Percentiles rank a stretch among this genome's conserved stretches.
phyloP scores from a whole-genome alignment of 371 early-diverging fungal species.

The Mucor sp. region DNA sequence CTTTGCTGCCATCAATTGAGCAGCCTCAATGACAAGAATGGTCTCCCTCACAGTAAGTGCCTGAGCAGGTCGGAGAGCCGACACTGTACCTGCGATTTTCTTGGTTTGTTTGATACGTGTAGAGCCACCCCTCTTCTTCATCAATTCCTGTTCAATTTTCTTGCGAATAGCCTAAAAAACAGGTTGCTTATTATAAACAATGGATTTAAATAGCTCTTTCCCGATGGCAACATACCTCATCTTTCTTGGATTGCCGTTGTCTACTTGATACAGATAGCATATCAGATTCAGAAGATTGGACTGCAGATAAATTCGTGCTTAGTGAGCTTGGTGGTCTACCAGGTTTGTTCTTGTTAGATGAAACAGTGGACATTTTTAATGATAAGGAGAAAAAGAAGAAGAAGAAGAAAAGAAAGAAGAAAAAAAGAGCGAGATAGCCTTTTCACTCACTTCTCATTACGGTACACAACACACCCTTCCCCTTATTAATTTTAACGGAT shows the following conservation, averaged over 20 bases:
- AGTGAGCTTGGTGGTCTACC: slow-evolving; percentile 11
- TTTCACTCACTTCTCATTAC: neutral
- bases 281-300: slow-evolving; percentile 18
- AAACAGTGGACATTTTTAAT: slow-evolving; percentile 18
- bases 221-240: slow-evolving; percentile 33
- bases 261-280: slow-evolving; percentile 34
- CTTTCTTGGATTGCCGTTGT: slow-evolving; percentile 49
- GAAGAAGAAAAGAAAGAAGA: neutral
- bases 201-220: neutral
- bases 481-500: neutral
- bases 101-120: slow-evolving; percentile 36
- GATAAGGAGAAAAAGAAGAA: slow-evolving; percentile 1
- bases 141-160: slow-evolving; percentile 76
- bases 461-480: neutral
- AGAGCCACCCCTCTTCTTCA: slow-evolving; percentile 58
- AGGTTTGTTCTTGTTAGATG: slow-evolving; percentile 23
- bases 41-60: slow-evolving; percentile 93
- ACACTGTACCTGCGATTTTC: slow-evolving; percentile 84
- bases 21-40: slow-evolving; percentile 89
- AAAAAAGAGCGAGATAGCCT: neutral
- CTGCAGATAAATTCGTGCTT: slow-evolving; percentile 4
- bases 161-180: slow-evolving; percentile 68
- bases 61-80: slow-evolving; percentile 86
- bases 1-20: slow-evolving; percentile 98
- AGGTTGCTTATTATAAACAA: neutral